Conservation (phyloP, 345 rosid genomes). For the Lepidium sativum region DNA sequence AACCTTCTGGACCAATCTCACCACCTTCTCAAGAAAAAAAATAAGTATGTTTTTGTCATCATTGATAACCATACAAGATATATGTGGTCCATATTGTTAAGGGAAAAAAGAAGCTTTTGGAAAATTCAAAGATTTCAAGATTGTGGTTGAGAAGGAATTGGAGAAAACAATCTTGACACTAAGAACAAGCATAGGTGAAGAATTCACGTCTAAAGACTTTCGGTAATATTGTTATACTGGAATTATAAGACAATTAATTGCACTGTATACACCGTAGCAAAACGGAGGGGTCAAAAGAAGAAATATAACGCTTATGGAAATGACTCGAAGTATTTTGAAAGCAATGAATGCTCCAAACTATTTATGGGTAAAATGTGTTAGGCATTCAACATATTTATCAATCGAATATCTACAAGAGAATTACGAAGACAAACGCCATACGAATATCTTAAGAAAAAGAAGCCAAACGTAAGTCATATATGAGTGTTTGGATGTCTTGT, state of each 20-base stretch:
- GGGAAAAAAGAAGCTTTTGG: too few relatives aligned
- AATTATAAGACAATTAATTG: neutral
- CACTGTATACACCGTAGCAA: neutral
- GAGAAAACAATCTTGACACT: too few relatives aligned
- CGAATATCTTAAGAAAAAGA: accelerated
- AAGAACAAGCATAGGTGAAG: too few relatives aligned
- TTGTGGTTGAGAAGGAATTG: too few relatives aligned
- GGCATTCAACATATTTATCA: neutral
- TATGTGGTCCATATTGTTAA: too few relatives aligned
- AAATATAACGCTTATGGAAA: neutral
- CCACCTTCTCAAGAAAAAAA: neutral
- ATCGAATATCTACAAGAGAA: neutral
- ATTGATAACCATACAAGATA: neutral
- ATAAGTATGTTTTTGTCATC: too few relatives aligned
- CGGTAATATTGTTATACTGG: too few relatives aligned
- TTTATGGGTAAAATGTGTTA: neutral
- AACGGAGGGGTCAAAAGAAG: neutral
- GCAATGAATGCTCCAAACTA: neutral
- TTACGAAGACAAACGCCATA: neutral
- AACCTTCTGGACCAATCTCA: too few relatives aligned
- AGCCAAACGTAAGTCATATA: neutral
- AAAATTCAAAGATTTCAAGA: too few relatives aligned
- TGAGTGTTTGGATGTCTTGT: neutral
- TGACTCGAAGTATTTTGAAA: neutral
- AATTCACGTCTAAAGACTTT: too few relatives aligned